Percentiles rank a stretch among this genome's conserved stretches.
Conservation (phyloP, 2,329 filamentous ascomycete genomes). For the Arachnomyces sp. region DNA sequence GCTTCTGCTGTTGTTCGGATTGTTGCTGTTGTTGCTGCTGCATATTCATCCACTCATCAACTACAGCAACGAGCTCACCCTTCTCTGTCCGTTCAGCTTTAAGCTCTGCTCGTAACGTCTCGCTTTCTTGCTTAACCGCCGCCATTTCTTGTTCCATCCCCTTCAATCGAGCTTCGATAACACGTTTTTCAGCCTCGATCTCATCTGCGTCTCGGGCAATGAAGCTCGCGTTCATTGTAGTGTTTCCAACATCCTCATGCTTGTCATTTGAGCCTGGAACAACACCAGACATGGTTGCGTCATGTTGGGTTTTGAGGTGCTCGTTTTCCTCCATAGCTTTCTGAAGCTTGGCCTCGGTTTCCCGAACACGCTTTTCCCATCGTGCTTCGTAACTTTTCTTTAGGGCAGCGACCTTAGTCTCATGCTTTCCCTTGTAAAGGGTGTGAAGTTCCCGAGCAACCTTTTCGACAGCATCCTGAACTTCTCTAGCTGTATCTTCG, state of each 20-base stretch:
- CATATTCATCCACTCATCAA: slow-evolving; percentile 39
- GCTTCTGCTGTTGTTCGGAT: slow-evolving; percentile 6
- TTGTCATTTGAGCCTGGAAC: slow-evolving; percentile 18
- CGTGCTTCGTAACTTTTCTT: slow-evolving; percentile 74
- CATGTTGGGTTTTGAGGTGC: slow-evolving; percentile 56
- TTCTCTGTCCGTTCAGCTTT: slow-evolving; percentile 43
- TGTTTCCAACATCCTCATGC: slow-evolving; percentile 15
- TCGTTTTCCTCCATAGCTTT: slow-evolving; percentile 67
- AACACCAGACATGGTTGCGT: slow-evolving; percentile 56
- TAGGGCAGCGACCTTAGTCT: slow-evolving; percentile 85
- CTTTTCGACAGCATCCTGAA: slow-evolving; percentile 78
- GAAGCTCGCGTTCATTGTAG: slow-evolving; percentile 39
- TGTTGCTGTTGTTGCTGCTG: slow-evolving; percentile 19
- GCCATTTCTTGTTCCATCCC: slow-evolving; percentile 65
- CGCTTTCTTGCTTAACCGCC: slow-evolving; percentile 62
- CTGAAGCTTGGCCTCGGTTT: slow-evolving; percentile 64
- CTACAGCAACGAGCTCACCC: slow-evolving; percentile 39
- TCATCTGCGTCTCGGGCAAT: slow-evolving; percentile 46
- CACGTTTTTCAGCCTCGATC: slow-evolving; percentile 57
- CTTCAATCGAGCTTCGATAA: slow-evolving; percentile 64
- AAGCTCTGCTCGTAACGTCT: slow-evolving; percentile 52
- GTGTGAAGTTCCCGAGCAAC: slow-evolving; percentile 89
- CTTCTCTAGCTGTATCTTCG: slow-evolving; percentile 51
- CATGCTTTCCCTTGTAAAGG: slow-evolving; percentile 94
- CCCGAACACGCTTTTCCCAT: slow-evolving; percentile 79